These are phyloP conservation scores for Saururus chinensis DNA, from an alignment of 164 flowering plant species.

Conservation along the genomic window DNA sequence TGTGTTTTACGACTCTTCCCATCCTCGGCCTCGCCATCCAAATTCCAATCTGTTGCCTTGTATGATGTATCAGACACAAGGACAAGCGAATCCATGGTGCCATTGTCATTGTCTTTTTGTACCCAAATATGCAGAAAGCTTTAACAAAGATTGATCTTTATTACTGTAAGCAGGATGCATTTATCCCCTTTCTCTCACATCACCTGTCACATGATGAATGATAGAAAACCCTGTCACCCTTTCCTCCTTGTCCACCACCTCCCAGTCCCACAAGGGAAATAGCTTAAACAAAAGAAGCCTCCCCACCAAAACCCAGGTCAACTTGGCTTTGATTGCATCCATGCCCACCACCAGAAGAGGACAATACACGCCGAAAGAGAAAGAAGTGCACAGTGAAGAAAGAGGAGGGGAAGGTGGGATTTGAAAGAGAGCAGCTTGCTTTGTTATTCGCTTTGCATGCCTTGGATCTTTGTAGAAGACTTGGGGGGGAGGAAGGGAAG, in stretches of 20 bases:
- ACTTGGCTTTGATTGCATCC: constrained; percentile 1
- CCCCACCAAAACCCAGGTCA: constrained; percentile 2
- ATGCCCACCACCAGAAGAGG: background rate
- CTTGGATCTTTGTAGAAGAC: background rate
- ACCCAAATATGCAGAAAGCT: too few relatives aligned
- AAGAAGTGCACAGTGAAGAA: background rate
- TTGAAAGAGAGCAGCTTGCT: background rate
- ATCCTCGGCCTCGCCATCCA: background rate
- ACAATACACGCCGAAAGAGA: background rate
- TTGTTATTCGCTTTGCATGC: background rate
- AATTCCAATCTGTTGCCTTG: too few relatives aligned
- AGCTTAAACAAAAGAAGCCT: background rate
- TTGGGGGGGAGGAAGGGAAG: background rate
- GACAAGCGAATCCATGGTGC: too few relatives aligned
- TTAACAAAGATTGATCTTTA: background rate
- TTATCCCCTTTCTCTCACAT: background rate
- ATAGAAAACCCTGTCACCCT: constrained; percentile 2
- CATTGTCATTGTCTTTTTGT: too few relatives aligned
- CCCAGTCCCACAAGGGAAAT: constrained; percentile 2
- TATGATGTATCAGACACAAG: too few relatives aligned
- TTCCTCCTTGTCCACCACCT: background rate
- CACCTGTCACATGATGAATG: constrained; percentile 1
- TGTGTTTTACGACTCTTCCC: too few relatives aligned
- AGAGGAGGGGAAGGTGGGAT: background rate
- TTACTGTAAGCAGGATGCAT: background rate